These are phyloP conservation scores for Heritiera littoralis DNA, from an alignment of 345 rosid genomes.

Conservation along the genomic window DNA sequence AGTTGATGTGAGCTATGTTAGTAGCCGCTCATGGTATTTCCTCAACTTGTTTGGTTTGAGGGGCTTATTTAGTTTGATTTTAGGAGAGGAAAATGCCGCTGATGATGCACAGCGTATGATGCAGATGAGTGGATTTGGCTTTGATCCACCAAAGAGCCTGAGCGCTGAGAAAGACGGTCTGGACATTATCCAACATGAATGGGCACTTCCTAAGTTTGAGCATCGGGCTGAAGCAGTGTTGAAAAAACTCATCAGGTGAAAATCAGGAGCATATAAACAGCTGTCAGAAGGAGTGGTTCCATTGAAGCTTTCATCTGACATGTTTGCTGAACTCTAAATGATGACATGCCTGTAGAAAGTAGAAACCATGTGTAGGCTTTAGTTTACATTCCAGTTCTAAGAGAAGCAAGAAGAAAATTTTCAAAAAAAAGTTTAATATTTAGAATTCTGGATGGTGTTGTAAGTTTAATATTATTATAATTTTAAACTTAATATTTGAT, in stretches of 20 bases:
- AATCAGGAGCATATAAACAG: neutral
- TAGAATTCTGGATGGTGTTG: too few species aligned
- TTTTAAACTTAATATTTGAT: too few species aligned
- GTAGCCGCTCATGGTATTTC: slow-evolving; percentile 98
- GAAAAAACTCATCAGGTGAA: slow-evolving; percentile 65
- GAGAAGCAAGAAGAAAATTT: neutral
- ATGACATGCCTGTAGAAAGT: neutral
- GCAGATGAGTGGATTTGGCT: slow-evolving; percentile 99
- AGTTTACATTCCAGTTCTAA: neutral
- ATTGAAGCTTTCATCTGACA: slow-evolving; percentile 8
- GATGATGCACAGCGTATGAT: slow-evolving; percentile 93
- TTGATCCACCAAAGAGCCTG: slow-evolving; percentile 88
- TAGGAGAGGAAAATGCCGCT: slow-evolving; percentile 95
- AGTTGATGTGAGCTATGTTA: slow-evolving; percentile 97
- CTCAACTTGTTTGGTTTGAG: slow-evolving; percentile 94
- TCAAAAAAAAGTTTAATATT: too few species aligned
- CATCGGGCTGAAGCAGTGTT: slow-evolving; percentile 83
- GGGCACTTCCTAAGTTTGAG: slow-evolving; percentile 89
- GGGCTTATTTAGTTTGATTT: slow-evolving; percentile 93
- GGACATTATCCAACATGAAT: slow-evolving; percentile 71
- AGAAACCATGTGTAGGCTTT: neutral
- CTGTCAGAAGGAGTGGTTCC: neutral
- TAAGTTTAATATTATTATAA: too few species aligned
- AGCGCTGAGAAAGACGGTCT: slow-evolving; percentile 83
- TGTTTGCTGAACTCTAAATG: neutral